A percentile compares a stretch with the other conserved stretches of the same genome.
Evolutionary conservation across 352 stramenopile species (phyloP).

Genomic region (Globisporangium megalacanthum): DNA sequence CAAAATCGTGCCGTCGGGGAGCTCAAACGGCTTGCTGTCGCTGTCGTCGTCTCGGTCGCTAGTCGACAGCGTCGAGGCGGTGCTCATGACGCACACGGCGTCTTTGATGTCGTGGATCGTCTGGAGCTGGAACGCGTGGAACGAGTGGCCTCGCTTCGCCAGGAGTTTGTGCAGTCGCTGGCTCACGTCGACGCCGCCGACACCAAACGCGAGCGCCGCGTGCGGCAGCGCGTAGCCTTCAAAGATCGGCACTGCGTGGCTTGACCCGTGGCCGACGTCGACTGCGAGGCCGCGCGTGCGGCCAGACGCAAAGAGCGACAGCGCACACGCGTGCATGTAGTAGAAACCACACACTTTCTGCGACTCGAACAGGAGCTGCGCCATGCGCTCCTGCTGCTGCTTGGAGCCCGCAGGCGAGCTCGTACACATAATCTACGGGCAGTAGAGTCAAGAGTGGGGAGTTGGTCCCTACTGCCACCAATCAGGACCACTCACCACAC

Average conservation of each 20-base stretch:
- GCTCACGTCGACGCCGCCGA: constrained; percentile 75
- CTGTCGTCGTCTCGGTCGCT: neutral
- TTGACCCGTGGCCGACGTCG: constrained; percentile 82
- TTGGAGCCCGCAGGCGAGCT: constrained; percentile 48
- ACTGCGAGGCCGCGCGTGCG: constrained; percentile 83
- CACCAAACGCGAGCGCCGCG: constrained; percentile 56
- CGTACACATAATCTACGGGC: constrained; percentile 53
- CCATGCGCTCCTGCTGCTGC: constrained; percentile 73
- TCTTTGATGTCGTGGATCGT: constrained; percentile 89
- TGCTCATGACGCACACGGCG: constrained; percentile 31
- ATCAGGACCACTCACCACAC: neutral
- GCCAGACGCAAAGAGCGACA: constrained; percentile 84
- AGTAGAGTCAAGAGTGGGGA: neutral
- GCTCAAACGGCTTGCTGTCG: constrained; percentile 58
- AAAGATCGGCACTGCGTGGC: constrained; percentile 83
- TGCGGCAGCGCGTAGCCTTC: constrained; percentile 79
- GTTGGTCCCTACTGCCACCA: neutral
- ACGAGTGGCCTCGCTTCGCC: constrained; percentile 56
- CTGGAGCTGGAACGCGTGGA: constrained; percentile 61
- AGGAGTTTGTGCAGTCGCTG: constrained; percentile 65
- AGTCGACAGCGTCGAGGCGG: neutral
- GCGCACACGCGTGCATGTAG: constrained; percentile 77
- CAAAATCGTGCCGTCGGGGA: constrained; percentile 83
- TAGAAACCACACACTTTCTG: constrained; percentile 81
- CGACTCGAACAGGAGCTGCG: constrained; percentile 85